phyloP scores from a whole-genome alignment of 805 yeast genomes.

The Metschnikowia cerradonensis region DNA sequence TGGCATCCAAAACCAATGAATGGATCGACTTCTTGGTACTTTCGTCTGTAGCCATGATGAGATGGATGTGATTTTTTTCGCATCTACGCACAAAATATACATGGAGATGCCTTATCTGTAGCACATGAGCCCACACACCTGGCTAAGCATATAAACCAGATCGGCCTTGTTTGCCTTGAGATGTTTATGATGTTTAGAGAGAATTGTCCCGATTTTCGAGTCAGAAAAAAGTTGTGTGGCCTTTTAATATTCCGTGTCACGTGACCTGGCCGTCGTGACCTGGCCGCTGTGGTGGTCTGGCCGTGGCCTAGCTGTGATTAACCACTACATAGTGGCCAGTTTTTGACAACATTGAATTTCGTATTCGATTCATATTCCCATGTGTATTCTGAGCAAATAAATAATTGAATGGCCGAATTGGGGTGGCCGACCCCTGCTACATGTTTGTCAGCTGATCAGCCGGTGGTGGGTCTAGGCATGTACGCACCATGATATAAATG shows the following conservation, averaged over 20 bases:
- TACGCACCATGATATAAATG: background rate
- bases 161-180: no score
- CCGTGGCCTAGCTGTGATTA: no score
- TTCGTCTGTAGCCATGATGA: background rate
- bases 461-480: background rate
- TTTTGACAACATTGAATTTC: no score
- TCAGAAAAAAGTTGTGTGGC: background rate
- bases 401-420: no score
- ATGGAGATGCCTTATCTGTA: slow-evolving; percentile 2
- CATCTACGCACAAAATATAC: background rate
- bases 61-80: slow-evolving; percentile 4
- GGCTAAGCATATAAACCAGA: no score
- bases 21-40: slow-evolving; percentile 10
- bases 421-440: no score
- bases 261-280: background rate
- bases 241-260: background rate
- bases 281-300: no score
- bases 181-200: no score
- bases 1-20: slow-evolving; percentile 65
- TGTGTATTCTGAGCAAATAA: no score
- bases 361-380: no score
- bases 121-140: background rate
- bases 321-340: no score
- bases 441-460: no score
- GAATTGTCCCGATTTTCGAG: background rate